phyloP scores from a whole-genome alignment of 805 yeast genomes.

The Candida hungchunana region DNA sequence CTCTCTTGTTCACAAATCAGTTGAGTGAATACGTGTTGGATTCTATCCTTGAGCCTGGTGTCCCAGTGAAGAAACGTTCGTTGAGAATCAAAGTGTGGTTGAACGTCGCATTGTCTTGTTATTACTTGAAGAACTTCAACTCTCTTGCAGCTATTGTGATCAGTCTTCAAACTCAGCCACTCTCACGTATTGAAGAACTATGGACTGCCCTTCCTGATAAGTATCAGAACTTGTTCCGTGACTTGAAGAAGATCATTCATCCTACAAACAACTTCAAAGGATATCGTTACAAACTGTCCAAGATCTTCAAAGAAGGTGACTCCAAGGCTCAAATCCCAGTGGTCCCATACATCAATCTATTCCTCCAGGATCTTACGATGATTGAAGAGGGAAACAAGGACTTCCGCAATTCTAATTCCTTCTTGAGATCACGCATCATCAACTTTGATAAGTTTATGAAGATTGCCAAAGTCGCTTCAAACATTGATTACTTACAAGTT shows the following conservation, averaged over 20 bases:
- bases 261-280: constrained; percentile 71
- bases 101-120: constrained; percentile 66
- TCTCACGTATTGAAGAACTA: constrained; percentile 55
- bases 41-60: constrained; percentile 52
- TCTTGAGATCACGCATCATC: constrained; percentile 46
- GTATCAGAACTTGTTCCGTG: constrained; percentile 57
- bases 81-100: constrained; percentile 65
- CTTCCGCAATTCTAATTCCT: constrained; percentile 53
- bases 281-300: constrained; percentile 59
- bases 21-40: constrained; percentile 71
- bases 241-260: constrained; percentile 62
- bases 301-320: constrained; percentile 44
- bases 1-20: constrained; percentile 65
- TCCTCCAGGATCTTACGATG: constrained; percentile 75
- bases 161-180: constrained; percentile 65
- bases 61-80: constrained; percentile 44
- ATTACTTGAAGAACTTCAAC: constrained; percentile 71
- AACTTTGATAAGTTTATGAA: constrained; percentile 72
- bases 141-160: constrained; percentile 78
- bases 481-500: constrained; percentile 64
- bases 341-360: constrained; percentile 73
- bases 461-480: constrained; percentile 61
- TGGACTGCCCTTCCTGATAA: constrained; percentile 59
- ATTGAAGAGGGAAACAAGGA: constrained; percentile 79
- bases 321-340: constrained; percentile 44